phyloP scores from a whole-genome alignment of 2,329 filamentous ascomycete genomes.

The Basipetospora chlamydospora region DNA sequence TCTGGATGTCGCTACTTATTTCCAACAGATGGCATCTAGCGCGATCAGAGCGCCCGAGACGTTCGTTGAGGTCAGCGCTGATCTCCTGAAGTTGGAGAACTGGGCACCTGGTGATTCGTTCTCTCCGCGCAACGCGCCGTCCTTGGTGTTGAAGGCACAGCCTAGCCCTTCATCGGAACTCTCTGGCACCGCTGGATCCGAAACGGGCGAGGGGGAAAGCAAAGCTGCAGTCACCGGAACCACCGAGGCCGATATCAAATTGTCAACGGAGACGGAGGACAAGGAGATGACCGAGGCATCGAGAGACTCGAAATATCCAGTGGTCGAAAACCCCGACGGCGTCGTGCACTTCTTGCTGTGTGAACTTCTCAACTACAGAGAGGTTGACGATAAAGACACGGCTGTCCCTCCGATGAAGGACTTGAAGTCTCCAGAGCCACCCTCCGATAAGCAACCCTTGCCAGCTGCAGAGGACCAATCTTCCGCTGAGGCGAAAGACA shows the following conservation, averaged over 20 bases:
- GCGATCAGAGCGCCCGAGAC: constrained; percentile 69
- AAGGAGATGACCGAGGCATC: constrained; percentile 48
- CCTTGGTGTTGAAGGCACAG: constrained; percentile 6
- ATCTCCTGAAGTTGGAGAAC: constrained; percentile 48
- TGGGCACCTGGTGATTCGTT: constrained; percentile 4
- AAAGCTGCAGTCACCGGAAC: background rate
- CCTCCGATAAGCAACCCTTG: background rate
- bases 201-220: background rate
- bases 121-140: constrained; percentile 5
- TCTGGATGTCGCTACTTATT: constrained; percentile 57
- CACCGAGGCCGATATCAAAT: constrained; percentile 34
- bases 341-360: constrained; percentile 90
- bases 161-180: background rate
- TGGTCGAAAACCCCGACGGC: constrained; percentile 85
- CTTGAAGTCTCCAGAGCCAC: background rate
- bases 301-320: constrained; percentile 71
- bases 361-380: constrained; percentile 80
- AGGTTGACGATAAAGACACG: constrained; percentile 59
- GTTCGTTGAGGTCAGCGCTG: constrained; percentile 78
- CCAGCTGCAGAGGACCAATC: constrained; percentile 14
- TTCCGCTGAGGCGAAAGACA: constrained; percentile 31
- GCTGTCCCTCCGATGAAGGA: constrained; percentile 9
- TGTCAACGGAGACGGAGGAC: constrained; percentile 42
- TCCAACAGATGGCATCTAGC: constrained; percentile 64
- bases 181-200: background rate